Percentiles rank a stretch among this genome's conserved stretches.
phyloP scores from a whole-genome alignment of 2,329 filamentous ascomycete species.

The Neospermospora avenae region DNA sequence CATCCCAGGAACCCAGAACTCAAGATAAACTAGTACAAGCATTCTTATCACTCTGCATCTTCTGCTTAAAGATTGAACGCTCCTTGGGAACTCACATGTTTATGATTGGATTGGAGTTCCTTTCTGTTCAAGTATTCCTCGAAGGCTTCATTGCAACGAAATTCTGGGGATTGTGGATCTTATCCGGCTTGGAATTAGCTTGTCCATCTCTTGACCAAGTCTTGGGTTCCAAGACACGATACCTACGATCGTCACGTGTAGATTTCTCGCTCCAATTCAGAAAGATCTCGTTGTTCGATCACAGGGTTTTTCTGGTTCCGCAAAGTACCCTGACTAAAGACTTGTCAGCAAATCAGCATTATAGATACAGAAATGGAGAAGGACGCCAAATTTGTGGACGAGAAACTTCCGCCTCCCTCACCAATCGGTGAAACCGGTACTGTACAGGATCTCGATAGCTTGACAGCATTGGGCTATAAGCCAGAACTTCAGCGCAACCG shows the following conservation, averaged over 20 bases:
- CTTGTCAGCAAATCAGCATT: no score
- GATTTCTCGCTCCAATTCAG: no score
- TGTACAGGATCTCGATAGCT: slow-evolving; percentile 22
- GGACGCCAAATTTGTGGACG: slow-evolving; percentile 11
- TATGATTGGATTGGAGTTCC: background rate
- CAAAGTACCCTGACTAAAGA: no score
- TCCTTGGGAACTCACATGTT: background rate
- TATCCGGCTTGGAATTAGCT: background rate
- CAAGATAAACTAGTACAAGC: background rate
- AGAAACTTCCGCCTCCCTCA: slow-evolving; percentile 8
- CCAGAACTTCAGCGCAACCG: slow-evolving; percentile 56
- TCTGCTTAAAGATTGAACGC: background rate
- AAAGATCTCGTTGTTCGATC: no score
- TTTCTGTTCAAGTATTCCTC: background rate
- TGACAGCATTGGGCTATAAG: slow-evolving; percentile 50
- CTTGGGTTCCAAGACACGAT: background rate
- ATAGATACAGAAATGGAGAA: background rate
- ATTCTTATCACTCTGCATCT: background rate
- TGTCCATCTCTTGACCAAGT: background rate
- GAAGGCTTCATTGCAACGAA: background rate
- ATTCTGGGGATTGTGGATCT: background rate
- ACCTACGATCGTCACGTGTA: background rate
- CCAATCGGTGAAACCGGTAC: slow-evolving; percentile 9
- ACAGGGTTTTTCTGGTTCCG: no score
- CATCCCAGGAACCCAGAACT: background rate